These are phyloP conservation scores for Papiliotrema laurentii DNA, from an alignment of 1,284 basidiomycete genomes.

Conservation along the genomic window DNA sequence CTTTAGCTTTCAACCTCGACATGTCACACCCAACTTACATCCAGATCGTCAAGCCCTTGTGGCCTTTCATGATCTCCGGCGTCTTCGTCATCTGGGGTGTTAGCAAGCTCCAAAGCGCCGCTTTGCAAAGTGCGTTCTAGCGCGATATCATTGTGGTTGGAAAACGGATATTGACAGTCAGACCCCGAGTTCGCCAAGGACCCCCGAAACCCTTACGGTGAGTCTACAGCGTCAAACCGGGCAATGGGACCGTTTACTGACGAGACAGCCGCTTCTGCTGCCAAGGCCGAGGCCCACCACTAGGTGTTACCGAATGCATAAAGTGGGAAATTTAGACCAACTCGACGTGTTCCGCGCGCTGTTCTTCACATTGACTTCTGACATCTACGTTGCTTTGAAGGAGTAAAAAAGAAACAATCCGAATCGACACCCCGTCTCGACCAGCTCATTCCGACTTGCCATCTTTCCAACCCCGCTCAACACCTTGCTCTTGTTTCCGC, in stretches of 20 bases:
- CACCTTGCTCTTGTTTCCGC: constrained; percentile 32
- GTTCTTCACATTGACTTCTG: too few relatives aligned
- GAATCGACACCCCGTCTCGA: too few relatives aligned
- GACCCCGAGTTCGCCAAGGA: constrained; percentile 23
- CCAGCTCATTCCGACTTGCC: constrained; percentile 1
- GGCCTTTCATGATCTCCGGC: constrained; percentile 40
- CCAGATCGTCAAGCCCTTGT: constrained; percentile 41
- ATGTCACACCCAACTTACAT: not conserved
- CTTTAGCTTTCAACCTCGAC: not conserved
- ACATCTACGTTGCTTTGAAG: too few relatives aligned
- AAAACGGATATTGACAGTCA: constrained; percentile 5
- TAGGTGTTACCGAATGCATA: constrained; percentile 1
- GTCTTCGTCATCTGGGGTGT: constrained; percentile 37
- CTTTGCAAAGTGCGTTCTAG: constrained; percentile 31
- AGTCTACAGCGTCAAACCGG: too few relatives aligned
- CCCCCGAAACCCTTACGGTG: constrained; percentile 35
- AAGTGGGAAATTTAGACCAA: too few relatives aligned
- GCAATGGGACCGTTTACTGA: too few relatives aligned
- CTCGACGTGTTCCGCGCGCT: too few relatives aligned
- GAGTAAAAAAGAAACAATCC: too few relatives aligned
- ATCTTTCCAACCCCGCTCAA: constrained; percentile 43
- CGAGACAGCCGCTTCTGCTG: constrained; percentile 4
- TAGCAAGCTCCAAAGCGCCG: constrained; percentile 34
- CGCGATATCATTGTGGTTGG: not conserved
- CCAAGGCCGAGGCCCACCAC: constrained; percentile 8